phyloP scores from a whole-genome alignment of 345 rosid genomes.

The Citrus cavaleriei region DNA sequence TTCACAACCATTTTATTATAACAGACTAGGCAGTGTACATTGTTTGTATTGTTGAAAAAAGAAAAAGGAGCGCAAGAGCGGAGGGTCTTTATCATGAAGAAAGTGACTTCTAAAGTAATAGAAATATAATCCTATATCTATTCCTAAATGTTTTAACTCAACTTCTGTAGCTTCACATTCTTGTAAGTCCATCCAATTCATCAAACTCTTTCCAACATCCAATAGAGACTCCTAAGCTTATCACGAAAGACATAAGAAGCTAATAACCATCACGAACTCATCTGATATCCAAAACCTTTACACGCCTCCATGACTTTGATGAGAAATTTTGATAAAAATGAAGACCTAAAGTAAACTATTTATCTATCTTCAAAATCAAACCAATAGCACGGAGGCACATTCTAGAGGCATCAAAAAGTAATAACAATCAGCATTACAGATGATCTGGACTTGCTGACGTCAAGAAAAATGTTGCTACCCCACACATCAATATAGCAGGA shows the following conservation, averaged over 20 bases:
- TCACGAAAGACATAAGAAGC: background rate
- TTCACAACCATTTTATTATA: background rate
- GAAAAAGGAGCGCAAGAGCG: background rate
- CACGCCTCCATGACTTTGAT: background rate
- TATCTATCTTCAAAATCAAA: background rate
- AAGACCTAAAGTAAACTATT: background rate
- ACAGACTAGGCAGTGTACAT: background rate
- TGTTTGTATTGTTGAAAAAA: background rate
- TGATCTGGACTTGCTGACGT: background rate
- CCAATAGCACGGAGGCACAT: background rate
- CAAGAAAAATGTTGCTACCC: background rate
- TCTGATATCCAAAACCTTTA: background rate
- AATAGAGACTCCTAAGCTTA: background rate
- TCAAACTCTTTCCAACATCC: background rate
- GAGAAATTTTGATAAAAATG: background rate
- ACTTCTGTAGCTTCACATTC: background rate
- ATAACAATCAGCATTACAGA: background rate
- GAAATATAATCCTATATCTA: background rate
- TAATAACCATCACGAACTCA: background rate
- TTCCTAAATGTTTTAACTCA: background rate
- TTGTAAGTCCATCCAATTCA: background rate
- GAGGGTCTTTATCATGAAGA: background rate
- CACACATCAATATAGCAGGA: background rate
- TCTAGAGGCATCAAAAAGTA: conserved; percentile 3
- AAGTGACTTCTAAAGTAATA: background rate